Base-by-base conservation (phyloP, 2,329 filamentous ascomycete genomes). In the Alternaria postmessia region DNA sequence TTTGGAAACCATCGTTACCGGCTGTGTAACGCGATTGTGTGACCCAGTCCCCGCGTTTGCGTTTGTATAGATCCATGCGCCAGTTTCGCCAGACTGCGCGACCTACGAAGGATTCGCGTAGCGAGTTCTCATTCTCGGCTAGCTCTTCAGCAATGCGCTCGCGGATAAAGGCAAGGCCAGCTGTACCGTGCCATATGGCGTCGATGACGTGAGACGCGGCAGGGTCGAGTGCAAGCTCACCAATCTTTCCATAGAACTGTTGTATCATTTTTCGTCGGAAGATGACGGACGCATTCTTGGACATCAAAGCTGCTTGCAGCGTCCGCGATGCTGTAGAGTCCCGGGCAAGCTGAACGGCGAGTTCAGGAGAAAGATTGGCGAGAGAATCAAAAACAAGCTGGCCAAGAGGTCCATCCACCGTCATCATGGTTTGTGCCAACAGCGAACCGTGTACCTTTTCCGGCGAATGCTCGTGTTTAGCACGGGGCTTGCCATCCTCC, bases 361-460 rank as follows among this genome's bases (percentile, higher is more conserved):
- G 75, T 7, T 75, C 55, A 89, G 83, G 22, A 81, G 85, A 54
- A 83, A 86, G 46, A 80, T 75, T 11, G 83, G 81, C 66, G 2
- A 84, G 71, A 5, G 81, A 78, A 61, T 89, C 86, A 74, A 95
- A 92, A 32, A 96, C 86, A 11, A 94, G 84, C 51, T 87, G 87
- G 57, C 87, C 85, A 2, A 94, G 82, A 1, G 85, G 78, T 0
- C 92, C 92, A 0, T 91, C 87, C 26, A 92, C 89, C 7, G 86
- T 81, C 51, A 98, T 87, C 82, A 99, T 90, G 4, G 91, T 82
- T 63, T 95, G 89, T 8, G 91, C 89, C 28, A 99, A 85, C 47
- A 97, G 85, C 20, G 92, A 93, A 61, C 91, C 92, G 80, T 99
- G 94, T 75, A 92, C 78, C 83, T 92, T 88, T 80, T 87, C 68